Conservation (phyloP, 2,329 filamentous ascomycete species). For the Microsporum canis region DNA sequence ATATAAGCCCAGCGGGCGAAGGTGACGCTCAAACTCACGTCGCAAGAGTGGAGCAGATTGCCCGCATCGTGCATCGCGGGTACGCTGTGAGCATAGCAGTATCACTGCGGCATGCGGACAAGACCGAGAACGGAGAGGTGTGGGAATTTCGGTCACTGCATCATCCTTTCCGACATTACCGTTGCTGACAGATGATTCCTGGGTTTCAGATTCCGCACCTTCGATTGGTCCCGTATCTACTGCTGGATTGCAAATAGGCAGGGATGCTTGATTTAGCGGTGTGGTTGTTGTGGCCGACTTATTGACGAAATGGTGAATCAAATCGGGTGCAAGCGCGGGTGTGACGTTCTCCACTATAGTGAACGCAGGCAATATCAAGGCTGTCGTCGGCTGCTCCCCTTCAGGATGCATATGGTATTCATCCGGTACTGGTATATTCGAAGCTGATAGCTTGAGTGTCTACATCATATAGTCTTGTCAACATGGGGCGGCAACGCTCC, state of each 20-base stretch:
- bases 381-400: conserved; percentile 55
- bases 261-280: conserved; percentile 36
- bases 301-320: conserved; percentile 59
- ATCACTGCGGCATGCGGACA: conserved; percentile 79
- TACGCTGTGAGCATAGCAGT: conserved; percentile 85
- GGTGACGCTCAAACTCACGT: conserved; percentile 77
- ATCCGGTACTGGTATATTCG: conserved; percentile 71
- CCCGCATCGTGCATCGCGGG: conserved; percentile 88
- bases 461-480: conserved; percentile 25
- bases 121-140: conserved; percentile 46
- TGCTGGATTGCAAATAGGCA: neutral
- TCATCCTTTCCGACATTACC: neutral
- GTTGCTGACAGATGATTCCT: neutral
- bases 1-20: conserved; percentile 72
- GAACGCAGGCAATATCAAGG: conserved; percentile 77
- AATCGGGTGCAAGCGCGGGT: conserved; percentile 56
- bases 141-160: conserved; percentile 15
- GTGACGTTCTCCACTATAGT: conserved; percentile 73
- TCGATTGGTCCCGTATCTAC: neutral
- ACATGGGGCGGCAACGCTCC: no score
- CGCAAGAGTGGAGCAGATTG: conserved; percentile 84
- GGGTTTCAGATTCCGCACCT: neutral
- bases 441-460: conserved; percentile 83
- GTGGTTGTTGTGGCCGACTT: conserved; percentile 63
- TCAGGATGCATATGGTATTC: conserved; percentile 49